Evolutionary conservation across 192 early-diverging fungal genomes (phyloP).

Genomic region (Coemansia erecta): DNA sequence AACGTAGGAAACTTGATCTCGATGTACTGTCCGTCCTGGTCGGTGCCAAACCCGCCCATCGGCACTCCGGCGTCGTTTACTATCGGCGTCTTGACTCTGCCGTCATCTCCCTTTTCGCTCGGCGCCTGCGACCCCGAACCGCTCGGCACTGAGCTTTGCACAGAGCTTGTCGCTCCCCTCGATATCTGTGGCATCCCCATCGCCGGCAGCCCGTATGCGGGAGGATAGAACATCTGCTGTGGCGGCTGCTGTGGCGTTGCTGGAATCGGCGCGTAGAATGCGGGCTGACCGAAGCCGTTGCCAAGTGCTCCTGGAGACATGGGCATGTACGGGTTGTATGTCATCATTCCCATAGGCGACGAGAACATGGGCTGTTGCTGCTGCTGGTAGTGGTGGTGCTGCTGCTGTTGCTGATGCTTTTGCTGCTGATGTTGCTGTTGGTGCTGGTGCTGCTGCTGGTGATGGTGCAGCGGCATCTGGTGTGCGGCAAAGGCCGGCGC

Average conservation of each 20-base stretch:
- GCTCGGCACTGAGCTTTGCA: background rate
- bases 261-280: slow-evolving; percentile 26
- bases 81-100: slow-evolving; percentile 22
- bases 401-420: slow-evolving; percentile 3
- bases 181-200: slow-evolving; percentile 1
- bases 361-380: slow-evolving; percentile 29
- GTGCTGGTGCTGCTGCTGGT: background rate
- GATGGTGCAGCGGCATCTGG: background rate
- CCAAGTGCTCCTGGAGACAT: slow-evolving; percentile 28
- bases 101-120: slow-evolving; percentile 1
- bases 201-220: slow-evolving; percentile 33
- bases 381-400: slow-evolving; percentile 13
- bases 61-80: slow-evolving; percentile 31
- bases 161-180: background rate
- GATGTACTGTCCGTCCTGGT: slow-evolving; percentile 52
- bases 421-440: background rate
- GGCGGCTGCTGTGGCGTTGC: slow-evolving; percentile 8
- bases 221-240: slow-evolving; percentile 40
- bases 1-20: slow-evolving; percentile 55
- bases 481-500: background rate
- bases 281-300: slow-evolving; percentile 39
- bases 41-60: slow-evolving; percentile 40
- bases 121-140: slow-evolving; percentile 4
- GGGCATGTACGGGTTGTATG: slow-evolving; percentile 36
- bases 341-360: slow-evolving; percentile 27